Evolutionary conservation across 176 grass and related monocot species (phyloP).

Genomic region (Secale cereale): DNA sequence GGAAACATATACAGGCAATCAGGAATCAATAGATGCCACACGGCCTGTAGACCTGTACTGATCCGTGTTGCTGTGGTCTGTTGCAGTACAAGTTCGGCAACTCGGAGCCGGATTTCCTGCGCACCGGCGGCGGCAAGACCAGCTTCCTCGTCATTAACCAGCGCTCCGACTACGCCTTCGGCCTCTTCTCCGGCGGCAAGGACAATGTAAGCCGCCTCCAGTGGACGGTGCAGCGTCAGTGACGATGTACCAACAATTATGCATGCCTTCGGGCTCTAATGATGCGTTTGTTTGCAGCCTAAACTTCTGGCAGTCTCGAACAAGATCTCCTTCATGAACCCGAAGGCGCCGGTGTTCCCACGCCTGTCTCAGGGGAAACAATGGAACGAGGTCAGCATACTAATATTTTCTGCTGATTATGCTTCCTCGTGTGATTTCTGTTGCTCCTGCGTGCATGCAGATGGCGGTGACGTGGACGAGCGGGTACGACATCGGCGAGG

Average conservation of each 20-base stretch:
- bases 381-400: constrained; percentile 88
- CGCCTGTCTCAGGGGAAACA: constrained; percentile 66
- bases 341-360: constrained; percentile 70
- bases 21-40: not conserved
- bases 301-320: constrained; percentile 64
- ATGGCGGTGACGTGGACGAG: constrained; percentile 90
- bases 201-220: constrained; percentile 13
- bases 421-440: not conserved
- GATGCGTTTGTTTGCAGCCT: constrained; percentile 34
- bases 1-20: not conserved
- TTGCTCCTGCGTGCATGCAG: constrained; percentile 7
- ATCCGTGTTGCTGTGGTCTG: not conserved
- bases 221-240: not conserved
- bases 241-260: too few relatives aligned
- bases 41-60: not conserved
- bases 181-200: constrained; percentile 70
- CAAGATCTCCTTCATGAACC: constrained; percentile 66
- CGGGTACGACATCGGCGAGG: constrained; percentile 60
- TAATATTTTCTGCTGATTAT: too few relatives aligned
- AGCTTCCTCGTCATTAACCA: constrained; percentile 77
- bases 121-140: constrained; percentile 41
- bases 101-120: constrained; percentile 39
- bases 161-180: constrained; percentile 68
- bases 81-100: constrained; percentile 74
- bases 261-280: too few relatives aligned